Evolutionary conservation across 2,329 filamentous ascomycete species (phyloP).

Genomic region (Pyricularia pennisetigena): DNA sequence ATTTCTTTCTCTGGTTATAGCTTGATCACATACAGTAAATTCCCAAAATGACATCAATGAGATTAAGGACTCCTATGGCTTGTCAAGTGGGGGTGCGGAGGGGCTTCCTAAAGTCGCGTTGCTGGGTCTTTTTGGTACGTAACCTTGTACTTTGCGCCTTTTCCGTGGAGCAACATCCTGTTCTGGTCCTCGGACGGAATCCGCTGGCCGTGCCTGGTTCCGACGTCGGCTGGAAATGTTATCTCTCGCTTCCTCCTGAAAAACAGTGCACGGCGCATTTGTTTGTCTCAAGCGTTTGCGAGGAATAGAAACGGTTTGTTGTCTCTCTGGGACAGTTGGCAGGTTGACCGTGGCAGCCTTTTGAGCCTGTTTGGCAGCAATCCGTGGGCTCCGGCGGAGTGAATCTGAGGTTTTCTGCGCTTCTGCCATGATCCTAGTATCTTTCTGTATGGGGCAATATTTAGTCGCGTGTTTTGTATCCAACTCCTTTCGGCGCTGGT

Average conservation of each 20-base stretch:
- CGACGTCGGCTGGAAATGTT: neutral
- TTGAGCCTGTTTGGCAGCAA: neutral
- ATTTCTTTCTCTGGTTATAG: neutral
- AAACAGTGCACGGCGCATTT: neutral
- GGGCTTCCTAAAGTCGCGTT: neutral
- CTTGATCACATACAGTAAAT: neutral
- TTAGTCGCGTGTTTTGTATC: neutral
- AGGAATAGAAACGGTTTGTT: neutral
- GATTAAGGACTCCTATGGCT: neutral
- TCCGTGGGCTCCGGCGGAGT: neutral
- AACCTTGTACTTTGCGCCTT: neutral
- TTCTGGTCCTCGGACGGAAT: neutral
- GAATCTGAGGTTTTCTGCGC: neutral
- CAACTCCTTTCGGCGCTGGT: neutral
- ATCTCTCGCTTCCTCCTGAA: neutral
- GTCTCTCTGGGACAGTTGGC: neutral
- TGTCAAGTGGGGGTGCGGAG: neutral
- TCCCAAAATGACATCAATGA: neutral
- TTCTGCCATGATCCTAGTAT: neutral
- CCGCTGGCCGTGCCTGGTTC: neutral
- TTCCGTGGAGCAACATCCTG: neutral
- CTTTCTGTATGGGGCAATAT: neutral
- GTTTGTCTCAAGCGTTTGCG: neutral
- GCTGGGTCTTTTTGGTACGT: neutral
- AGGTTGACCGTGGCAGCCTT: neutral